Conservation (phyloP, 2,329 filamentous ascomycete genomes). For the Colletotrichum caudatum region DNA sequence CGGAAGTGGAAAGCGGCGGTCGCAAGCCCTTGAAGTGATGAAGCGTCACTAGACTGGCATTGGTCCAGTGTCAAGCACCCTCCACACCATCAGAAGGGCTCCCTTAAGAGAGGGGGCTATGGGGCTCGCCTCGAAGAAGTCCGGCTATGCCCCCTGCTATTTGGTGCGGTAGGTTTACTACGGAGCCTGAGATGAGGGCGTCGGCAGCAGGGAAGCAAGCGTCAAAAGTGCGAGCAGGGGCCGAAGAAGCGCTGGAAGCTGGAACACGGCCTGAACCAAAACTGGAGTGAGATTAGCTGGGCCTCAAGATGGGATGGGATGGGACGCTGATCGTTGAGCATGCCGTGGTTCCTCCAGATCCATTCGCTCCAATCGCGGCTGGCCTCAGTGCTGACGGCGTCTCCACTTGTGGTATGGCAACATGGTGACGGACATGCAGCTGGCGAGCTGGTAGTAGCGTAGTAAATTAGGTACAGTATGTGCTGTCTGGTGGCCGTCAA, state of each 20-base stretch:
- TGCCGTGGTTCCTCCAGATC: conserved; percentile 6
- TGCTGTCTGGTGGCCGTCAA: not conserved
- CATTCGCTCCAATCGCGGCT: conserved; percentile 37
- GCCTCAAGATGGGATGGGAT: conserved; percentile 4
- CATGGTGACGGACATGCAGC: conserved; percentile 14
- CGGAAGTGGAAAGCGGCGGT: conserved; percentile 2
- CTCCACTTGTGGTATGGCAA: conserved; percentile 22
- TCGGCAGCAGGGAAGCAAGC: not conserved
- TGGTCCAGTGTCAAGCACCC: conserved; percentile 3
- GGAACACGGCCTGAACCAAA: conserved; percentile 13
- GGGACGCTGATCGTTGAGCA: conserved; percentile 14
- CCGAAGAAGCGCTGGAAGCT: conserved; percentile 26
- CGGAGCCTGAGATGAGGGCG: not conserved
- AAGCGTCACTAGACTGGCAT: conserved; percentile 14
- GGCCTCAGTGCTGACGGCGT: conserved; percentile 18
- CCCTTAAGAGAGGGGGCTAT: not conserved
- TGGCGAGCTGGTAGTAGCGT: conserved; percentile 13
- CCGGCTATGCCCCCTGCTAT: not conserved
- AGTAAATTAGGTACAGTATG: not conserved
- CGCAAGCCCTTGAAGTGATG: conserved; percentile 15
- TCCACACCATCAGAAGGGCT: conserved; percentile 3
- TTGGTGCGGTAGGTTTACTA: not conserved
- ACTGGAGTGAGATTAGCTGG: conserved; percentile 25
- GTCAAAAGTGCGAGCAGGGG: conserved; percentile 17
- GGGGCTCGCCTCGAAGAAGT: not conserved